phyloP scores from a whole-genome alignment of 345 rosid genomes.

The Hibiscus trionum region DNA sequence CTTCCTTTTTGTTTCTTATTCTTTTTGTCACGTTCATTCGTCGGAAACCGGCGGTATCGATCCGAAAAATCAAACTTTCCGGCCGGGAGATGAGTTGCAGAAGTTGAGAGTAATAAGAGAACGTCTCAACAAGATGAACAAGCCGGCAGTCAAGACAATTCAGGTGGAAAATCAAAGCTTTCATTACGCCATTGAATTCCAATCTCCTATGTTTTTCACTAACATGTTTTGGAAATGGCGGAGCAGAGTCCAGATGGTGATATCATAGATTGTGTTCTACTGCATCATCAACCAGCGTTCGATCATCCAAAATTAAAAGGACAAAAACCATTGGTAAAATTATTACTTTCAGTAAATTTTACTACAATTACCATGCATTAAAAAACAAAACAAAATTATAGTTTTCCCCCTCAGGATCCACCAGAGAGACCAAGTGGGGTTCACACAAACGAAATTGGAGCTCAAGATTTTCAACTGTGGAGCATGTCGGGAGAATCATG shows the following conservation, averaged over 20 bases:
- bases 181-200: neutral
- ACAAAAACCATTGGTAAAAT: slow-evolving; percentile 54
- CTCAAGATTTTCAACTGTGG: slow-evolving; percentile 69
- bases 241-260: slow-evolving; percentile 92
- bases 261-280: slow-evolving; percentile 64
- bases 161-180: slow-evolving; percentile 33
- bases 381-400: neutral
- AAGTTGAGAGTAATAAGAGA: slow-evolving; percentile 52
- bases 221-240: neutral
- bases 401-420: slow-evolving; percentile 40
- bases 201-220: neutral
- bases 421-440: slow-evolving; percentile 62
- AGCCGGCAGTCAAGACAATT: slow-evolving; percentile 74
- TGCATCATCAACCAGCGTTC: slow-evolving; percentile 83
- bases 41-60: slow-evolving; percentile 26
- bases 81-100: slow-evolving; percentile 48
- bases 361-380: neutral
- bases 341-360: neutral
- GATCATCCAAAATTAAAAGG: slow-evolving; percentile 80
- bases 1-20: slow-evolving; percentile 42
- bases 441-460: slow-evolving; percentile 16
- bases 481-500: slow-evolving; percentile 66
- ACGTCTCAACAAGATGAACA: slow-evolving; percentile 77
- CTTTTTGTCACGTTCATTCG: slow-evolving; percentile 37
- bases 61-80: slow-evolving; percentile 49